These are phyloP conservation scores for Tylopilus sp. DNA, from an alignment of 768 basidiomycete species.

Conservation along the genomic window DNA sequence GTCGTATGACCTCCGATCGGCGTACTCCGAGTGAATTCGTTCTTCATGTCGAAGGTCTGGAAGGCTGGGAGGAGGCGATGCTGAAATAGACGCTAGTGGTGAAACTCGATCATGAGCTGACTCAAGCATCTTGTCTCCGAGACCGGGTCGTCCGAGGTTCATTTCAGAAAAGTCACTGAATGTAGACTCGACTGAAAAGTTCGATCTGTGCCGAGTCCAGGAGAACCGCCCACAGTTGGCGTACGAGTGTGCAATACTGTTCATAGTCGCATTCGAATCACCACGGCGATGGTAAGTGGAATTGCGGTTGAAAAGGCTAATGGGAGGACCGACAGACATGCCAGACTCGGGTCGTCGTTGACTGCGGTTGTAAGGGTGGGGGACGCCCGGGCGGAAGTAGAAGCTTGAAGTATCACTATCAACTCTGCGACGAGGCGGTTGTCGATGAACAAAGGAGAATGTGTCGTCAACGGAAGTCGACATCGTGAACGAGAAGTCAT, in stretches of 20 bases:
- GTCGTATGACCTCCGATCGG: slow-evolving; percentile 49
- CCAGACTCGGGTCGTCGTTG: slow-evolving; percentile 65
- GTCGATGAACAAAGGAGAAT: slow-evolving; percentile 54
- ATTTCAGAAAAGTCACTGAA: slow-evolving; percentile 59
- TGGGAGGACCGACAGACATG: slow-evolving; percentile 59
- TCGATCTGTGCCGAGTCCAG: slow-evolving; percentile 57
- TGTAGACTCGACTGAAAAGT: slow-evolving; percentile 61
- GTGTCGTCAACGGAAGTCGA: slow-evolving; percentile 63
- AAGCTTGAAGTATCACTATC: slow-evolving; percentile 79
- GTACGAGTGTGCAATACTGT: slow-evolving; percentile 56
- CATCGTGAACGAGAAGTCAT: slow-evolving; percentile 57
- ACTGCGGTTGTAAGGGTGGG: slow-evolving; percentile 40
- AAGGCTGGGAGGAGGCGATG: slow-evolving; percentile 54
- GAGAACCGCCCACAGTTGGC: slow-evolving; percentile 53
- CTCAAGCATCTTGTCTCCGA: slow-evolving; percentile 89
- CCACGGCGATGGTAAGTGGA: slow-evolving; percentile 49
- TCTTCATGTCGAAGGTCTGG: slow-evolving; percentile 17
- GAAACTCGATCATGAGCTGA: slow-evolving; percentile 48
- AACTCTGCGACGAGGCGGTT: slow-evolving; percentile 47
- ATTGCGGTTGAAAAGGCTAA: slow-evolving; percentile 71
- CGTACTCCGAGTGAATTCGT: slow-evolving; percentile 16
- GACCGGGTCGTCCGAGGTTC: slow-evolving; percentile 63
- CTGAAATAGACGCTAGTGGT: slow-evolving; percentile 61
- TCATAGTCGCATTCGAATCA: slow-evolving; percentile 57
- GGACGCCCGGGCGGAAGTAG: slow-evolving; percentile 47